Evolutionary conservation across 495 filamentous ascomycete species (phyloP).

Genomic region (Penicillium chermesinum): DNA sequence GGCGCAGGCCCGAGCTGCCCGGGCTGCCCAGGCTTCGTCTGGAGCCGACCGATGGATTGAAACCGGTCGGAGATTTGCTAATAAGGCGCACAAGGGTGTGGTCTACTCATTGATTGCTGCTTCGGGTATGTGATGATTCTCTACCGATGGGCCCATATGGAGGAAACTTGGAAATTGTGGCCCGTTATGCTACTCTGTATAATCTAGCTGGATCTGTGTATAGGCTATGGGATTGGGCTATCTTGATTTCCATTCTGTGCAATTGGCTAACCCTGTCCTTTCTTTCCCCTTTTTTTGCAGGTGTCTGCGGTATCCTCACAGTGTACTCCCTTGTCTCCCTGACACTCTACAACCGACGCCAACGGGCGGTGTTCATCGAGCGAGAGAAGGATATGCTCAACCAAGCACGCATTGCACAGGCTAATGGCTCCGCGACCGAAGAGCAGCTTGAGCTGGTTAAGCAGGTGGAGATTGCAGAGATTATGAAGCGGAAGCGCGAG

Average conservation of each 20-base stretch:
- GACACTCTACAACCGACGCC: slow-evolving; percentile 76
- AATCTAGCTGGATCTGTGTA: not conserved
- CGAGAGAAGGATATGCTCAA: slow-evolving; percentile 56
- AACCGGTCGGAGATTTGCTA: slow-evolving; percentile 66
- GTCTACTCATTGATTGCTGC: slow-evolving; percentile 70
- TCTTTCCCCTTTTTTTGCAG: slow-evolving; percentile 46
- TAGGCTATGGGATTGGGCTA: not conserved
- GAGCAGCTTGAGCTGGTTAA: slow-evolving; percentile 49
- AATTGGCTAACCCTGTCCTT: not conserved
- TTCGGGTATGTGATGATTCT: slow-evolving; percentile 58
- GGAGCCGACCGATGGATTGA: slow-evolving; percentile 65
- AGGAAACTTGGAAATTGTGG: not conserved
- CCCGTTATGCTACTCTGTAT: not conserved
- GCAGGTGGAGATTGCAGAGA: slow-evolving; percentile 53
- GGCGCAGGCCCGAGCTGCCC: slow-evolving; percentile 67
- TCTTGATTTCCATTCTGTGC: not conserved
- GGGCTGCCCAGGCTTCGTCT: slow-evolving; percentile 55
- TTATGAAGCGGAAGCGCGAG: slow-evolving; percentile 39
- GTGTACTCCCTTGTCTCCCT: slow-evolving; percentile 81
- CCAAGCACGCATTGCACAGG: slow-evolving; percentile 55
- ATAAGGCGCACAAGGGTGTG: slow-evolving; percentile 75
- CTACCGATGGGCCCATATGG: not conserved
- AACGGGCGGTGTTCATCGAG: slow-evolving; percentile 60
- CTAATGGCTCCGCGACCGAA: slow-evolving; percentile 55
- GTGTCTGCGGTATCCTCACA: slow-evolving; percentile 66